These are phyloP conservation scores for Ceratocystis diversiconidia DNA, from an alignment of 2,329 filamentous ascomycete species.

Conservation along the genomic window DNA sequence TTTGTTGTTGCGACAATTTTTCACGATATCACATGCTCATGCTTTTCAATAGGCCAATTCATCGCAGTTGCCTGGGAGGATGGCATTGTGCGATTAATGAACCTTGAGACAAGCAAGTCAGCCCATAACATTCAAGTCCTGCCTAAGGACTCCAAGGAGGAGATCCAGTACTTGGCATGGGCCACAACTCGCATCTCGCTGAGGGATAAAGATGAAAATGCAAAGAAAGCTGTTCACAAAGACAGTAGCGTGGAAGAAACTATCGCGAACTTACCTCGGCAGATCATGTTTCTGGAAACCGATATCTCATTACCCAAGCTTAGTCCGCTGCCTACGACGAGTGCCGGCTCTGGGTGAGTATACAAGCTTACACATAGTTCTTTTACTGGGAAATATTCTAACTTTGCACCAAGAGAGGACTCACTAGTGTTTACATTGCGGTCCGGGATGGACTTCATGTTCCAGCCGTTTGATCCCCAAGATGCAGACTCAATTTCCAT, in stretches of 20 bases:
- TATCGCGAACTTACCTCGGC: conserved; percentile 47
- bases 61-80: conserved; percentile 77
- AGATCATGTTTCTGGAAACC: conserved; percentile 61
- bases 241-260: background rate
- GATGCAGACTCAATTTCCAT: conserved; percentile 66
- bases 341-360: conserved; percentile 48
- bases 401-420: conserved; percentile 30
- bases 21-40: background rate
- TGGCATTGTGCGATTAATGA: conserved; percentile 61
- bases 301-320: conserved; percentile 64
- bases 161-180: conserved; percentile 15
- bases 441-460: conserved; percentile 54
- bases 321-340: conserved; percentile 48
- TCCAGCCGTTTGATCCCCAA: conserved; percentile 45
- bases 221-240: conserved; percentile 15
- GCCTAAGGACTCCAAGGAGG: conserved; percentile 21
- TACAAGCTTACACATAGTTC: background rate
- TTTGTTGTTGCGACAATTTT: background rate
- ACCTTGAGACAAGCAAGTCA: conserved; percentile 66
- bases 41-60: conserved; percentile 40
- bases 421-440: conserved; percentile 54
- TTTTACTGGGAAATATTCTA: background rate
- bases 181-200: conserved; percentile 12
- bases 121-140: conserved; percentile 54
- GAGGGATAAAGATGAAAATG: background rate